A percentile compares a stretch with the other conserved stretches of the same genome.
Evolutionary conservation across 805 yeast genomes (phyloP).

Genomic region (Candida ponderosae): DNA sequence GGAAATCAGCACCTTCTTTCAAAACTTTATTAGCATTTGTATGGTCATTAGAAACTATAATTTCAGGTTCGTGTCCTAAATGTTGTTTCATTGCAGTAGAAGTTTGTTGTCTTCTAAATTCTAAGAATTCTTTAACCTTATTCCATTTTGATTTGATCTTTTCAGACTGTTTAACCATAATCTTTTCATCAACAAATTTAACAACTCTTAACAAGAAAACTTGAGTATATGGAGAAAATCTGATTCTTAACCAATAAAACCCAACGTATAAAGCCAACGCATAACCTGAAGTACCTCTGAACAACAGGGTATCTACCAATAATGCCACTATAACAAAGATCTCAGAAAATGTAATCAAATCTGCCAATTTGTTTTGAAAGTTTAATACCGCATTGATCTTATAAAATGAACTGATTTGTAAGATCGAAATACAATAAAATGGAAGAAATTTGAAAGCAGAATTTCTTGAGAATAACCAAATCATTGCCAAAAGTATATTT

Average conservation of each 20-base stretch:
- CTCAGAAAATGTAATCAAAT: slow-evolving; percentile 54
- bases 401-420: slow-evolving; percentile 42
- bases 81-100: slow-evolving; percentile 12
- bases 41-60: background rate
- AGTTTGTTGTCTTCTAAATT: slow-evolving; percentile 30
- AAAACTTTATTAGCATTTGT: background rate
- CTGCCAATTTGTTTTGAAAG: slow-evolving; percentile 30
- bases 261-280: slow-evolving; percentile 49
- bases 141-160: slow-evolving; percentile 28
- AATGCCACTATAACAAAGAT: slow-evolving; percentile 45
- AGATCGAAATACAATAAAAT: slow-evolving; percentile 42
- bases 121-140: slow-evolving; percentile 30
- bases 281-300: slow-evolving; percentile 60
- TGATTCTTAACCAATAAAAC: slow-evolving; percentile 67
- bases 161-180: slow-evolving; percentile 24
- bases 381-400: slow-evolving; percentile 33
- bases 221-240: slow-evolving; percentile 38
- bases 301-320: slow-evolving; percentile 50
- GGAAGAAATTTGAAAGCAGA: slow-evolving; percentile 63
- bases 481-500: slow-evolving; percentile 41
- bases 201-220: slow-evolving; percentile 23
- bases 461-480: slow-evolving; percentile 60
- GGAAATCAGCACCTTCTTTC: slow-evolving; percentile 3
- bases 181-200: slow-evolving; percentile 20
- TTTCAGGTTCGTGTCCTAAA: slow-evolving; percentile 1